A percentile compares a stretch with the other conserved stretches of the same genome.
Evolutionary conservation across 768 basidiomycete genomes (phyloP).

Genomic region (Pleurotus cornucopiae): DNA sequence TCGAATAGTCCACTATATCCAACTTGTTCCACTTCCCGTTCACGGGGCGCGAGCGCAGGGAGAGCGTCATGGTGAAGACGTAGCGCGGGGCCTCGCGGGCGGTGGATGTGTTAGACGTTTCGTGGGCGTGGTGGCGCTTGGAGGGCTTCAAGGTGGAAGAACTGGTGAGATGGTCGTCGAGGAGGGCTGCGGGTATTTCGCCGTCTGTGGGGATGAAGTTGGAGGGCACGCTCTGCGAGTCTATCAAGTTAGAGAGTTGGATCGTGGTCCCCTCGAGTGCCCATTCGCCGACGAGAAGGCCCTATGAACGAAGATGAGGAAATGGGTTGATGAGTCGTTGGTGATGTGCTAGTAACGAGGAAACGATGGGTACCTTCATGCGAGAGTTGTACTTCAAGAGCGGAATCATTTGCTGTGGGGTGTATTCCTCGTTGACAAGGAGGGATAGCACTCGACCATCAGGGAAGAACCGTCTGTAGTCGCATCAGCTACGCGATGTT

Average conservation of each 20-base stretch:
- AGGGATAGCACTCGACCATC: conserved; percentile 84
- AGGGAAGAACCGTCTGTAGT: conserved; percentile 75
- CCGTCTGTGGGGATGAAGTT: conserved; percentile 11
- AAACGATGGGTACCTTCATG: conserved; percentile 60
- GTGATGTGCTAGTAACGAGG: too few species aligned
- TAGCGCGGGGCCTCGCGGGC: conserved; percentile 39
- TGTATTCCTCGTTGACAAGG: conserved; percentile 73
- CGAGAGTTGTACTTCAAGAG: conserved; percentile 71
- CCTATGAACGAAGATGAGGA: conserved; percentile 34
- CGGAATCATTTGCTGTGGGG: conserved; percentile 70
- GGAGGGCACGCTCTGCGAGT: conserved; percentile 30
- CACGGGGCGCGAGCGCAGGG: conserved; percentile 70
- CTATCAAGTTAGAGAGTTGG: conserved; percentile 59
- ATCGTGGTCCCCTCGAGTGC: conserved; percentile 53
- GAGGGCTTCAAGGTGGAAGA: background rate
- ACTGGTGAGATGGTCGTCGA: background rate
- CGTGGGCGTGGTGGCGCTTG: background rate
- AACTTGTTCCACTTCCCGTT: conserved; percentile 79
- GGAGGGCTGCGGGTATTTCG: conserved; percentile 1
- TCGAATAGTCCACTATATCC: conserved; percentile 68
- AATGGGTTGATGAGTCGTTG: too few species aligned
- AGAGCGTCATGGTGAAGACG: conserved; percentile 69
- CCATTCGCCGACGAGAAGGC: conserved; percentile 72
- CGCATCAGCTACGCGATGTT: background rate
- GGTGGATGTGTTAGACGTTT: background rate